phyloP scores from a whole-genome alignment of 371 early-diverging fungal genomes.

The Basidiobolus heterosporus region DNA sequence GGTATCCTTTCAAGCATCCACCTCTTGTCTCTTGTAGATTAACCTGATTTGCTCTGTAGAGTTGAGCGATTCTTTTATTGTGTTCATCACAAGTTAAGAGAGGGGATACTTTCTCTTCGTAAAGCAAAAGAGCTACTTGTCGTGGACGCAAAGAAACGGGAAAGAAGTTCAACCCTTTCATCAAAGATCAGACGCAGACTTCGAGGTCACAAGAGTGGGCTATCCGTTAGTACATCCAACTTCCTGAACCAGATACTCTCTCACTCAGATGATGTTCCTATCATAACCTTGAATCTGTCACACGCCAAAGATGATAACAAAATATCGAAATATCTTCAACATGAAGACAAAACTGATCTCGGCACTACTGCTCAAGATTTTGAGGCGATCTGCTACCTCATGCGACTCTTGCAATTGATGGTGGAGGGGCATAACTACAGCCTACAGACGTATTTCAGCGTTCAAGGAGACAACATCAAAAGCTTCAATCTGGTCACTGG shows the following conservation, averaged over 20 bases:
- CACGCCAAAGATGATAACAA: too few relatives aligned
- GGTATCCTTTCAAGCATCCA: neutral
- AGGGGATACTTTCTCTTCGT: slow-evolving; percentile 17
- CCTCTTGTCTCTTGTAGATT: too few relatives aligned
- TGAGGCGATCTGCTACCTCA: slow-evolving; percentile 20
- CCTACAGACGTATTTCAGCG: slow-evolving; percentile 27
- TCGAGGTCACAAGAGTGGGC: too few relatives aligned
- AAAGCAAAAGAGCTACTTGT: slow-evolving; percentile 16
- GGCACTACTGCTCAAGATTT: slow-evolving; percentile 9
- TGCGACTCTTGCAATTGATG: slow-evolving; percentile 31
- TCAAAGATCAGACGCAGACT: too few relatives aligned
- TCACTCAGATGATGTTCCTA: too few relatives aligned
- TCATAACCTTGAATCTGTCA: too few relatives aligned
- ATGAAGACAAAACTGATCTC: too few relatives aligned
- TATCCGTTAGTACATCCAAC: too few relatives aligned
- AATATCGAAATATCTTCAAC: too few relatives aligned
- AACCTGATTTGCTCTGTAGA: too few relatives aligned
- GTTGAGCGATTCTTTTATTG: slow-evolving; percentile 34
- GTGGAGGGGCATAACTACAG: slow-evolving; percentile 35
- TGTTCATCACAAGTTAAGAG: slow-evolving; percentile 24
- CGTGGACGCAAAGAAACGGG: neutral
- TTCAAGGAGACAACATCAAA: slow-evolving; percentile 35
- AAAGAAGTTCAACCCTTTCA: neutral
- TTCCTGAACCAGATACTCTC: too few relatives aligned
- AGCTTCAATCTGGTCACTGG: slow-evolving; percentile 32